Conservation (phyloP, 345 rosid species). For the Camelina neglecta region DNA sequence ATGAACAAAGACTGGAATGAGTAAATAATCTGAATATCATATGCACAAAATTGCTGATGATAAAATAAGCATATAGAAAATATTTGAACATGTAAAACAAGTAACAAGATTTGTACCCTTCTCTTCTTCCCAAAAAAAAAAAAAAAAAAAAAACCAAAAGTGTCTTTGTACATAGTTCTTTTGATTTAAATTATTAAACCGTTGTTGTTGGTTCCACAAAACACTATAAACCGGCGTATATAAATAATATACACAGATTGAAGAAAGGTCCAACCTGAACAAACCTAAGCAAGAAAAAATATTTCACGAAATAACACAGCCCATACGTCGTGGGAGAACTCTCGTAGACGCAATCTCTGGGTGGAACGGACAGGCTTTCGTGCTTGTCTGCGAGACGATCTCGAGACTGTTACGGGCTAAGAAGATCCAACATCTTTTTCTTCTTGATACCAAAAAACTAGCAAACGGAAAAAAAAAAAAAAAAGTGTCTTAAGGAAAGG, state of each 20-base stretch:
- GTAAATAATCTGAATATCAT: too few species aligned
- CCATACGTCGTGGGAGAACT: background rate
- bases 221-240: conserved; percentile 25
- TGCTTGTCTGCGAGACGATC: conserved; percentile 14
- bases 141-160: background rate
- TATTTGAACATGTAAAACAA: background rate
- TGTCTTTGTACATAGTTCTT: conserved; percentile 25
- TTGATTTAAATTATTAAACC: background rate
- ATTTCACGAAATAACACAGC: conserved; percentile 22
- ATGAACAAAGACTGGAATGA: too few species aligned
- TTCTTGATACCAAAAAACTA: conserved; percentile 21
- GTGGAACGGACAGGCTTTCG: background rate
- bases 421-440: conserved; percentile 1
- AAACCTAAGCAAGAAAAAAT: conserved; percentile 16
- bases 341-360: background rate
- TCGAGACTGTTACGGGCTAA: conserved; percentile 16
- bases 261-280: conserved; percentile 33
- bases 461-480: background rate
- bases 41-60: too few species aligned
- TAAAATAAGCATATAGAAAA: too few species aligned
- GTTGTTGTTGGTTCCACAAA: conserved; percentile 33
- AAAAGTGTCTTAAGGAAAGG: background rate
- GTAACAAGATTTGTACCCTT: conserved; percentile 1
- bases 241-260: conserved; percentile 34
- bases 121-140: background rate